Conservation (phyloP, 176 grass and related monocot species). For the Lolium rigidum region DNA sequence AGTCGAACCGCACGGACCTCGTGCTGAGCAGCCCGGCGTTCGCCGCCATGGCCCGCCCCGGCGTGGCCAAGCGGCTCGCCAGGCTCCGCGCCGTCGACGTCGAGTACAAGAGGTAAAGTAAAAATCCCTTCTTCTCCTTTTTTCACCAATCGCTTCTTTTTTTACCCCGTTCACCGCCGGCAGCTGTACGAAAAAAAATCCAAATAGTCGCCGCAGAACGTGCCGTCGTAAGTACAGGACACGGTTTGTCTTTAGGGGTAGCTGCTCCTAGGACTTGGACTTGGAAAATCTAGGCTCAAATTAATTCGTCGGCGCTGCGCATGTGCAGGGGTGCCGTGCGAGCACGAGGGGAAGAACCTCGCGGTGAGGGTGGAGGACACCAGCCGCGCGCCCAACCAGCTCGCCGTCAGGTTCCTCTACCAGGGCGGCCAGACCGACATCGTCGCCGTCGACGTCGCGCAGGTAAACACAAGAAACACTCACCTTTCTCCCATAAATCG, state of each 20-base stretch:
- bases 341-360: constrained; percentile 69
- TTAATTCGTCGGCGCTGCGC: constrained; percentile 10
- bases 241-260: background rate
- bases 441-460: constrained; percentile 82
- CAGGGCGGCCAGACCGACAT: constrained; percentile 98
- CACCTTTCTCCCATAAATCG: too few species aligned
- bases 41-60: too few species aligned
- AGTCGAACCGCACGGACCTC: too few species aligned
- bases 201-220: background rate
- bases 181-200: background rate
- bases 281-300: background rate
- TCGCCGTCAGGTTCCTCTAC: constrained; percentile 81
- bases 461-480: constrained; percentile 49
- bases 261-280: background rate
- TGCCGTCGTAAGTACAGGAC: background rate
- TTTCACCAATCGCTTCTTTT: constrained; percentile 42
- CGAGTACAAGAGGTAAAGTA: constrained; percentile 86
- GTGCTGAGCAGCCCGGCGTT: too few species aligned
- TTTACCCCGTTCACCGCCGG: background rate
- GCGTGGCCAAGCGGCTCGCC: too few species aligned
- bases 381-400: constrained; percentile 50
- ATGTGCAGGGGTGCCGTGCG: constrained; percentile 78
- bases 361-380: constrained; percentile 72
- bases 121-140: background rate
- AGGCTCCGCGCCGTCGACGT: too few species aligned